Conservation (phyloP, 1,139 yeast species). For the Hanseniaspora sp. region DNA sequence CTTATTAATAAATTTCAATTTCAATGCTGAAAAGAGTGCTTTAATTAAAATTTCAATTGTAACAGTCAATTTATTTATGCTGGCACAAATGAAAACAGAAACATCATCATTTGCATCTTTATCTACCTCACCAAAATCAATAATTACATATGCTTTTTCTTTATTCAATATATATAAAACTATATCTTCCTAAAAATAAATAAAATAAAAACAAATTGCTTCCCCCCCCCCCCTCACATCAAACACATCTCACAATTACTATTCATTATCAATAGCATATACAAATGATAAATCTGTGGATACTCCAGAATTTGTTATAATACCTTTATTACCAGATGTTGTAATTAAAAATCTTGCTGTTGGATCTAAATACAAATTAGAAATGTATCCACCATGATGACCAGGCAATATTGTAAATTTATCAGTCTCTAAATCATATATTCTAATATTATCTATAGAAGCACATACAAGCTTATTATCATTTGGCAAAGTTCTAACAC, state of each 20-base stretch:
- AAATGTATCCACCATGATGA: slow-evolving; percentile 54
- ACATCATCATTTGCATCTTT: too few relatives aligned
- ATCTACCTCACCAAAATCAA: neutral
- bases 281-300: slow-evolving; percentile 70
- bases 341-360: slow-evolving; percentile 80
- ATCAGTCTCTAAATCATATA: slow-evolving; percentile 49
- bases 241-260: too few relatives aligned
- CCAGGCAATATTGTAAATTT: slow-evolving; percentile 47
- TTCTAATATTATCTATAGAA: slow-evolving; percentile 76
- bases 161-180: neutral
- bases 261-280: slow-evolving; percentile 47
- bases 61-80: neutral
- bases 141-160: neutral
- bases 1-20: slow-evolving; percentile 3
- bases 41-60: neutral
- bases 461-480: slow-evolving; percentile 73
- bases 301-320: slow-evolving; percentile 50
- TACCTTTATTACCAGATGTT: slow-evolving; percentile 90
- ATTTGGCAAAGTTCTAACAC: slow-evolving; percentile 72
- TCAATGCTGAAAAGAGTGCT: neutral
- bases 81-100: neutral
- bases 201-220: too few relatives aligned
- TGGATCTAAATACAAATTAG: slow-evolving; percentile 69
- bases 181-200: neutral
- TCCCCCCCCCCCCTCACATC: too few relatives aligned